phyloP scores from a whole-genome alignment of 768 basidiomycete species.

The Russula dissimulans region DNA sequence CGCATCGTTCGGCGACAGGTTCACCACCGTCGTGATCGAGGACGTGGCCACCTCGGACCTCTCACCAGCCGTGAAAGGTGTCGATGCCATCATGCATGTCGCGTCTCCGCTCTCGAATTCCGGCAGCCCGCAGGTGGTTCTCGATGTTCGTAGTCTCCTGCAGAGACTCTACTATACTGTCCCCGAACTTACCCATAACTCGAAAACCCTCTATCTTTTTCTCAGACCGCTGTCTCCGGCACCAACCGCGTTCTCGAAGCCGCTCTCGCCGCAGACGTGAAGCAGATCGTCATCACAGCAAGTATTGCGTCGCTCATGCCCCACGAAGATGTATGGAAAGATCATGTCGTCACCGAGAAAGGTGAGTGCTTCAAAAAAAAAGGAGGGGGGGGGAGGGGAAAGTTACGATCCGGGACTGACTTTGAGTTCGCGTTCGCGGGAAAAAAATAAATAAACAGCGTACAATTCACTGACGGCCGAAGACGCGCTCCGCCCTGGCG shows the following conservation, averaged over 20 bases:
- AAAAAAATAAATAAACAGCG: slow-evolving; percentile 21
- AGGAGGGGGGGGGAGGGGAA: not conserved
- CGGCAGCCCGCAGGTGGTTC: slow-evolving; percentile 8
- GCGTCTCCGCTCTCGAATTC: slow-evolving; percentile 8
- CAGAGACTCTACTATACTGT: too few species aligned
- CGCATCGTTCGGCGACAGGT: slow-evolving; percentile 14
- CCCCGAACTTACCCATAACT: too few species aligned
- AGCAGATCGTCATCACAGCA: slow-evolving; percentile 11
- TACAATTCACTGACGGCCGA: slow-evolving; percentile 29
- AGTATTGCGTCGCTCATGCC: not conserved
- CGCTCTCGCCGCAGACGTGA: not conserved
- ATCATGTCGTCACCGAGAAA: not conserved
- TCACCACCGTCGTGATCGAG: slow-evolving; percentile 18
- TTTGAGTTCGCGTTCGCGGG: too few species aligned
- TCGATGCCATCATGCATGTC: slow-evolving; percentile 16
- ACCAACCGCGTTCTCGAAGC: slow-evolving; percentile 15
- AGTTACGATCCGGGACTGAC: too few species aligned
- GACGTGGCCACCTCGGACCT: slow-evolving; percentile 22
- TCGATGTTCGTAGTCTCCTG: slow-evolving; percentile 2
- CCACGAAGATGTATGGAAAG: not conserved
- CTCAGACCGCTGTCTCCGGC: slow-evolving; percentile 13
- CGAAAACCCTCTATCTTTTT: not conserved
- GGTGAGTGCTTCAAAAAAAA: not conserved
- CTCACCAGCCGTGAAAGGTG: slow-evolving; percentile 16
- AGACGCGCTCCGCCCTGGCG: slow-evolving; percentile 23